Conservation (phyloP, 371 early-diverging fungal species). For the Syncephalastrum racemosum region DNA sequence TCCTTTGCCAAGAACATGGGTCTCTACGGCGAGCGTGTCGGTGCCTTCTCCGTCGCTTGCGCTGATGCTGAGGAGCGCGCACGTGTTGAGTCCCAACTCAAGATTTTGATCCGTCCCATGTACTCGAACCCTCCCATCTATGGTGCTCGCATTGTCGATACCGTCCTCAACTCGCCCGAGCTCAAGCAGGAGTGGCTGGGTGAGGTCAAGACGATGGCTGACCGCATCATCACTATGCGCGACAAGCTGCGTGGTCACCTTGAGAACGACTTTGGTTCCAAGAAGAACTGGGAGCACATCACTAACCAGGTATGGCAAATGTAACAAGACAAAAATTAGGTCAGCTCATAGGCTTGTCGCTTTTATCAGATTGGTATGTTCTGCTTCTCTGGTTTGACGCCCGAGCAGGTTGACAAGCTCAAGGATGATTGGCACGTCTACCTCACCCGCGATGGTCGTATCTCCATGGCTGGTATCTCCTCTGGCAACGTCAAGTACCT, state of each 20-base stretch:
- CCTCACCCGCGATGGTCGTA: conserved; percentile 95
- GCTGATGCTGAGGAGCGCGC: conserved; percentile 78
- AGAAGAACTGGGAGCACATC: conserved; percentile 90
- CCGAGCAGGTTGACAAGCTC: conserved; percentile 87
- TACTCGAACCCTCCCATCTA: conserved; percentile 97
- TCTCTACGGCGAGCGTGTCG: conserved; percentile 97
- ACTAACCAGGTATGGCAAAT: conserved; percentile 68
- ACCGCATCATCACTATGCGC: conserved; percentile 96
- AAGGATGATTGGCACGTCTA: conserved; percentile 90
- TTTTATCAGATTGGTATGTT: conserved; percentile 94
- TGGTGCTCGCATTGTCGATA: conserved; percentile 93
- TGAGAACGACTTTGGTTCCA: conserved; percentile 79
- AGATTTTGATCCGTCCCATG: conserved; percentile 95
- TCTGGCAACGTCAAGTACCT: conserved; percentile 93
- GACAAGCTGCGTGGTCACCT: conserved; percentile 75
- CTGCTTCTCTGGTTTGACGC: conserved; percentile 95
- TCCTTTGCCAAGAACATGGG: conserved; percentile 99
- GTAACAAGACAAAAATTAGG: not conserved
- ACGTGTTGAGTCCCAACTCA: conserved; percentile 90
- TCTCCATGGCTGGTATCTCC: conserved; percentile 96
- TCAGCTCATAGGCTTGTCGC: not conserved
- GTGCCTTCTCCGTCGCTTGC: conserved; percentile 90
- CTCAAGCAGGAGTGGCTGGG: conserved; percentile 86
- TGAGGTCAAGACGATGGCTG: conserved; percentile 97
- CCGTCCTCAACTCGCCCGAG: conserved; percentile 77